These are phyloP conservation scores for Aspergillus clavatus DNA, from an alignment of 2,329 filamentous ascomycete species.

Conservation along the genomic window DNA sequence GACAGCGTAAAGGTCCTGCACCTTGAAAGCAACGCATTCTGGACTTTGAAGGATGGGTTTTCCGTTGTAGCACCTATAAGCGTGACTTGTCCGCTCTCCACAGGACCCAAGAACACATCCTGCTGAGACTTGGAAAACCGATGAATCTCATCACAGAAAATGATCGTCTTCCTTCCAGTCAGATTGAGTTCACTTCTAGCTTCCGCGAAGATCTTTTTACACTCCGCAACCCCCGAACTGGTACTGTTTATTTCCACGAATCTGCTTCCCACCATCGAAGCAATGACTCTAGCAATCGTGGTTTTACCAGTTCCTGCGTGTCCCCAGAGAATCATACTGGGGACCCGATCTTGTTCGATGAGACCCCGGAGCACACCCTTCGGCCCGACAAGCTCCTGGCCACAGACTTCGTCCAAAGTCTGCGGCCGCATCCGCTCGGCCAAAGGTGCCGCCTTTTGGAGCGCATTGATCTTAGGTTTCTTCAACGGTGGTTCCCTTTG, in stretches of 20 bases:
- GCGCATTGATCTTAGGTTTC: slow-evolving; percentile 59
- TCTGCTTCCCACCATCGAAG: slow-evolving; percentile 71
- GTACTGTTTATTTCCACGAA: slow-evolving; percentile 98
- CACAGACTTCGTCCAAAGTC: slow-evolving; percentile 78
- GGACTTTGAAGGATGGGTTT: slow-evolving; percentile 92
- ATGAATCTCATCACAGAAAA: slow-evolving; percentile 97
- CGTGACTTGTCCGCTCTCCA: slow-evolving; percentile 85
- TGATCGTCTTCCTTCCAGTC: slow-evolving; percentile 84
- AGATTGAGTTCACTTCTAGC: slow-evolving; percentile 73
- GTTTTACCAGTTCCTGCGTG: slow-evolving; percentile 48
- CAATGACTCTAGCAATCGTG: slow-evolving; percentile 84
- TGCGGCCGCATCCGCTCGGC: slow-evolving; percentile 90
- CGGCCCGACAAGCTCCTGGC: slow-evolving; percentile 84
- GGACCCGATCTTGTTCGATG: slow-evolving; percentile 79
- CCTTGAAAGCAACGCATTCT: slow-evolving; percentile 77
- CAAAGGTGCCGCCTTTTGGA: slow-evolving; percentile 70
- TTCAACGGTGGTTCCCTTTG: slow-evolving; percentile 50
- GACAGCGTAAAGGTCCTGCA: slow-evolving; percentile 86
- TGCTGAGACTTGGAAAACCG: slow-evolving; percentile 88
- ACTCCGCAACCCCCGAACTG: slow-evolving; percentile 78
- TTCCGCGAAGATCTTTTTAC: slow-evolving; percentile 85
- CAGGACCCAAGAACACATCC: slow-evolving; percentile 87
- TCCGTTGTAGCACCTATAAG: slow-evolving; percentile 95
- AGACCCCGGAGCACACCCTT: slow-evolving; percentile 79
- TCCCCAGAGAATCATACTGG: slow-evolving; percentile 88